These are phyloP conservation scores for Ogataea minuta DNA, from an alignment of 805 yeast species.

Conservation along the genomic window DNA sequence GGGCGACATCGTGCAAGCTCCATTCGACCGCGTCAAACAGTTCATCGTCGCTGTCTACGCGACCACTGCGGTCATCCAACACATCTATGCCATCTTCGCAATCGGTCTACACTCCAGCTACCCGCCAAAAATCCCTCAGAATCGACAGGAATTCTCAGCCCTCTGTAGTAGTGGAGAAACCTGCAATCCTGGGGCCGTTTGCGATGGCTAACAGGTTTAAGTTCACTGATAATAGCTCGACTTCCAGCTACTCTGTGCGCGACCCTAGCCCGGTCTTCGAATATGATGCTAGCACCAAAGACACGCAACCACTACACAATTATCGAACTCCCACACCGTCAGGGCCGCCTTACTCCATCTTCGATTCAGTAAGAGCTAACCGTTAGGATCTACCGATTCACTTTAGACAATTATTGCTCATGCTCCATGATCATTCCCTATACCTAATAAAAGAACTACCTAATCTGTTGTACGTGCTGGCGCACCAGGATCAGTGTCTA, in stretches of 20 bases:
- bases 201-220: slow-evolving; percentile 3
- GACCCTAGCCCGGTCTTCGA: slow-evolving; percentile 13
- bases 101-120: slow-evolving; percentile 3
- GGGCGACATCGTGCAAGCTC: slow-evolving; percentile 2
- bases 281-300: slow-evolving; percentile 3
- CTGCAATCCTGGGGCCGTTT: slow-evolving; percentile 6
- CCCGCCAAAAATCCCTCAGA: slow-evolving; percentile 9
- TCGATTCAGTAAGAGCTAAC: slow-evolving; percentile 12
- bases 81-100: slow-evolving; percentile 9
- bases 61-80: slow-evolving; percentile 4
- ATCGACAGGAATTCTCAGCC: slow-evolving; percentile 10
- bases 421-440: slow-evolving; percentile 3
- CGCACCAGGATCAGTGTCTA: slow-evolving; percentile 4
- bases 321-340: slow-evolving; percentile 11
- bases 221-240: slow-evolving; percentile 7
- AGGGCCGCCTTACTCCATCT: slow-evolving; percentile 16
- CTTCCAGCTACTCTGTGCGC: slow-evolving; percentile 3
- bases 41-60: slow-evolving; percentile 9
- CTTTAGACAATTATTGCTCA: too few species aligned
- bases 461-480: background rate
- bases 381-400: slow-evolving; percentile 2
- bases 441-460: slow-evolving; percentile 8
- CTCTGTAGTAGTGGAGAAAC: slow-evolving; percentile 8
- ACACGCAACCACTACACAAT: slow-evolving; percentile 10
- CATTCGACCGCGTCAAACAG: slow-evolving; percentile 7